Base-by-base conservation (phyloP, 1,284 basidiomycete genomes). In the Leccinum solheimii region DNA sequence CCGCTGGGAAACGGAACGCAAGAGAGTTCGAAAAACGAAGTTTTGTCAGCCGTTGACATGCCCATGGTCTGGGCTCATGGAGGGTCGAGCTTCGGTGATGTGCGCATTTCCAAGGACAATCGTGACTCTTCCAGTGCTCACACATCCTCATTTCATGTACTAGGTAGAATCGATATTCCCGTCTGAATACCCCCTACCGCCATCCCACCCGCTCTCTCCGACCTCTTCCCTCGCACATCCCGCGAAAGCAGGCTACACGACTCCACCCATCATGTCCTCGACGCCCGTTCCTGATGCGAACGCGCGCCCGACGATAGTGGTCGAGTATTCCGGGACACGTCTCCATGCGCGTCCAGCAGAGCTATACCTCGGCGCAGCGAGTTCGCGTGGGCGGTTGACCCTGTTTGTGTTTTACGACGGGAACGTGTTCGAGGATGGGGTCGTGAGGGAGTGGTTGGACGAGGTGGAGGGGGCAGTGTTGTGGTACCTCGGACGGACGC, bases 191-290 rank as follows among this genome's bases (percentile, higher is more conserved):
- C 72, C 72, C 9, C 48, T 75, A 3, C 63, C 70, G 7, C 43
- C 64, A 5, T 58, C 57, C 0, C 62, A 72, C 30, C 60, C 56
- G 0, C 62, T 72, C 38, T 72, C 70, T 5, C 70, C 73, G 2
- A 40, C 55, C 1, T 57, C 63, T 19, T 7, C 57, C 16, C 13
- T 16, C 14, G 23, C 1, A 26, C 48, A 50, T 50, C 48, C 48
- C 7, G 48, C 23, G 8, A 50, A 50, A 26, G 48, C 48, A 16
- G 48, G 48, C 14, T 50, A 50, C 14, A 5, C 14, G 8, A 50
- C 7, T 26, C 48, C 23, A 14, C 48, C 23, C 45, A 16, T 11
- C 11, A 4, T 8, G 21, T 14, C 45, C 3, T 16, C 23, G 2
- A 26, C 23, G 14, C 14, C 23, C 48, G 14, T 9, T 26, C 8